These are phyloP conservation scores for Chimonanthus salicifolius DNA, from an alignment of 164 flowering plant species.

Conservation along the genomic window DNA sequence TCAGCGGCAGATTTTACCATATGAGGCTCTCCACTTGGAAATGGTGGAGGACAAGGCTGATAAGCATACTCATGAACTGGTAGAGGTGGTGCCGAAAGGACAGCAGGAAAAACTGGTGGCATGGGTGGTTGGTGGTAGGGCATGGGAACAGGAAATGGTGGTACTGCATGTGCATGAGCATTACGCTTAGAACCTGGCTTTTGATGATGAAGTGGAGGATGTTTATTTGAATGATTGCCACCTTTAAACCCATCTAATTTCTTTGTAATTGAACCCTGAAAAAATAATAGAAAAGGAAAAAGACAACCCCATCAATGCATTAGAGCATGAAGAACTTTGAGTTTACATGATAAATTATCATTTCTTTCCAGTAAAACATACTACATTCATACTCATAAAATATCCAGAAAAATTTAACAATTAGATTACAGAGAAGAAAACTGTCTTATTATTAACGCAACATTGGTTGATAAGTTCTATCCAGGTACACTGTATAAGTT, in stretches of 20 bases:
- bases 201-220: constrained; percentile 43
- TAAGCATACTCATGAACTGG: constrained; percentile 55
- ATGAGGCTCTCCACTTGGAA: constrained; percentile 41
- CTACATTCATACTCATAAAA: background rate
- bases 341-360: background rate
- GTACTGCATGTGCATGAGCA: constrained; percentile 35
- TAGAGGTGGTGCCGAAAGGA: constrained; percentile 51
- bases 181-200: constrained; percentile 56
- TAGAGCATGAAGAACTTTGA: background rate
- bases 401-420: too few relatives aligned
- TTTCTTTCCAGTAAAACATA: background rate
- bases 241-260: constrained; percentile 48
- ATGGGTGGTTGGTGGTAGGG: constrained; percentile 48
- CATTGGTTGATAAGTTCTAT: background rate
- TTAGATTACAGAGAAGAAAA: background rate
- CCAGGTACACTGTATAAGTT: background rate
- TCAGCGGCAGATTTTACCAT: constrained; percentile 41
- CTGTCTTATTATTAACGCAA: too few relatives aligned
- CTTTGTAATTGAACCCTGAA: constrained; percentile 40
- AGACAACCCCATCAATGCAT: background rate
- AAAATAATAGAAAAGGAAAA: background rate
- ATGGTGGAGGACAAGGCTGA: constrained; percentile 39
- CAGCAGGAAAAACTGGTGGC: constrained; percentile 42
- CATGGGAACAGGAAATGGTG: constrained; percentile 49
- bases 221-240: constrained; percentile 33